These are phyloP conservation scores for Sporobolomyces pararoseus DNA, from an alignment of 768 basidiomycete species.

Conservation along the genomic window DNA sequence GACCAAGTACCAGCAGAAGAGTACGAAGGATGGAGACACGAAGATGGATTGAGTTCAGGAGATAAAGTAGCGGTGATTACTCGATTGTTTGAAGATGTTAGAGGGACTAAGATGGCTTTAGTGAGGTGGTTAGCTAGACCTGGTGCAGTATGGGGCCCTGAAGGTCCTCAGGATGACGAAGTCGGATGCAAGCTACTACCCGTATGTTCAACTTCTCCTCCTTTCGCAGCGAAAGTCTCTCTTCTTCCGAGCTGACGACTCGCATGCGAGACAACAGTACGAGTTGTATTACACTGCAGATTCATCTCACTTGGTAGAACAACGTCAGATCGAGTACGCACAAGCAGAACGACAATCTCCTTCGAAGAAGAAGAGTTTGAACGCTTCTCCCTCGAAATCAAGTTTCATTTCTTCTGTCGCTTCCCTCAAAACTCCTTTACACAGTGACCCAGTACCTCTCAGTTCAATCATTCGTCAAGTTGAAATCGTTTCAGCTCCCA, in stretches of 20 bases:
- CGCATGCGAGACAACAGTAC: slow-evolving; percentile 14
- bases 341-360: slow-evolving; percentile 5
- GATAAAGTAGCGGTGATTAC: slow-evolving; percentile 41
- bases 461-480: slow-evolving; percentile 19
- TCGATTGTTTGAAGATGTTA: slow-evolving; percentile 34
- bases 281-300: slow-evolving; percentile 42
- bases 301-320: slow-evolving; percentile 31
- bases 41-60: slow-evolving; percentile 17
- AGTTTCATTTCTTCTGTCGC: slow-evolving; percentile 18
- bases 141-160: slow-evolving; percentile 27
- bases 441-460: slow-evolving; percentile 23
- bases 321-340: slow-evolving; percentile 5
- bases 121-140: slow-evolving; percentile 40
- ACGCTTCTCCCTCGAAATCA: too few relatives aligned
- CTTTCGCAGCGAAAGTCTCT: not conserved
- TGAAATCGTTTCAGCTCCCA: slow-evolving; percentile 13
- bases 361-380: too few relatives aligned
- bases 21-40: slow-evolving; percentile 27
- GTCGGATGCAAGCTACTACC: not conserved
- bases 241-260: not conserved
- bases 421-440: slow-evolving; percentile 27
- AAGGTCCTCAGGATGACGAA: slow-evolving; percentile 30
- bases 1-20: not conserved
- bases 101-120: slow-evolving; percentile 25
- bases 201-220: not conserved